A percentile compares a stretch with the other conserved stretches of the same genome.
phyloP scores from a whole-genome alignment of 1,139 yeast genomes.

The Geotrichum phurueaensis region DNA sequence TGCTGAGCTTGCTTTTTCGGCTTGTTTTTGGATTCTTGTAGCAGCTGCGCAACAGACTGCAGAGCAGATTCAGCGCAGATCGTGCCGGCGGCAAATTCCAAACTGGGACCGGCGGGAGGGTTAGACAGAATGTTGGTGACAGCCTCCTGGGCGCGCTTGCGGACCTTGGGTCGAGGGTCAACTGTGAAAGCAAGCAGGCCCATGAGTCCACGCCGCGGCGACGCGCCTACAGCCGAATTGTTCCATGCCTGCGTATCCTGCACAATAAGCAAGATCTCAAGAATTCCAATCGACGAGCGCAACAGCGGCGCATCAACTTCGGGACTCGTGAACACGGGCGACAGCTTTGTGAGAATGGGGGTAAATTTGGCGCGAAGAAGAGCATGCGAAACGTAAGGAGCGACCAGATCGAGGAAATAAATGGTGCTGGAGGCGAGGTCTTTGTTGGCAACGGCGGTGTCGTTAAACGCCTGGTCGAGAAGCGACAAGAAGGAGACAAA shows the following conservation, averaged over 20 bases:
- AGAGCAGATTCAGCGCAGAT: slow-evolving; percentile 66
- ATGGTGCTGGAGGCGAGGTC: slow-evolving; percentile 69
- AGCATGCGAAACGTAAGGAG: slow-evolving; percentile 66
- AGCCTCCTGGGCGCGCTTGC: slow-evolving; percentile 93
- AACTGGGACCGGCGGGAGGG: slow-evolving; percentile 79
- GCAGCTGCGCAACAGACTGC: slow-evolving; percentile 44
- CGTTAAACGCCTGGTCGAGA: slow-evolving; percentile 61
- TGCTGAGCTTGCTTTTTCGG: slow-evolving; percentile 26
- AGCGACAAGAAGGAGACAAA: slow-evolving; percentile 77
- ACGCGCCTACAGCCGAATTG: slow-evolving; percentile 42
- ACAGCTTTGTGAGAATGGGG: slow-evolving; percentile 70
- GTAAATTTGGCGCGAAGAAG: slow-evolving; percentile 67
- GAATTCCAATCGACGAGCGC: slow-evolving; percentile 76
- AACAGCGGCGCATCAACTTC: slow-evolving; percentile 79
- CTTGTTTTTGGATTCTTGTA: slow-evolving; percentile 35
- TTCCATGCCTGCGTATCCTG: slow-evolving; percentile 81
- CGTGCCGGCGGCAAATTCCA: slow-evolving; percentile 69
- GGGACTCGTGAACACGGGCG: slow-evolving; percentile 68
- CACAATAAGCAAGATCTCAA: slow-evolving; percentile 71
- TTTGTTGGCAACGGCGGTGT: slow-evolving; percentile 49
- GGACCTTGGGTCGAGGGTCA: slow-evolving; percentile 91
- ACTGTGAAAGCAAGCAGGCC: slow-evolving; percentile 75
- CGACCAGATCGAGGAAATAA: slow-evolving; percentile 73
- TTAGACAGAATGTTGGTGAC: slow-evolving; percentile 52
- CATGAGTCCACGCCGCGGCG: slow-evolving; percentile 75